These are phyloP conservation scores for Onygenales sp. DNA, from an alignment of 2,329 filamentous ascomycete species.

Conservation along the genomic window DNA sequence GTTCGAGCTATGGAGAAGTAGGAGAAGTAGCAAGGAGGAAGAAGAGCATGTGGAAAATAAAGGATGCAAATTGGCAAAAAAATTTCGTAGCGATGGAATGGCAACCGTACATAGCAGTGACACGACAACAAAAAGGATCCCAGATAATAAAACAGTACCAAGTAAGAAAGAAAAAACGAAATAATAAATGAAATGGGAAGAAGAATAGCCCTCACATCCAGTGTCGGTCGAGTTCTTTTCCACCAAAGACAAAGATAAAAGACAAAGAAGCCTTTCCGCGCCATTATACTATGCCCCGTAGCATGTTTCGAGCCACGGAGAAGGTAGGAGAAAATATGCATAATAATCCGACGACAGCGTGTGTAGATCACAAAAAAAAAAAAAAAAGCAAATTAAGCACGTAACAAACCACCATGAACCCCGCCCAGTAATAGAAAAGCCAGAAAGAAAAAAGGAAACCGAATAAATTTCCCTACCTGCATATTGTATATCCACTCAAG, in stretches of 20 bases:
- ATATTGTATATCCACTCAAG: no score
- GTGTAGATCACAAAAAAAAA: no score
- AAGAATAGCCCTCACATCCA: neutral
- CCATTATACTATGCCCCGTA: no score
- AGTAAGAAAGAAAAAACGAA: neutral
- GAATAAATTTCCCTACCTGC: no score
- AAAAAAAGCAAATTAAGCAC: no score
- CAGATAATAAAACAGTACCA: neutral
- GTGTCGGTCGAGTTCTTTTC: neutral
- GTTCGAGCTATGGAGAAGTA: neutral
- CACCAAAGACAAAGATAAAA: constrained; percentile 1
- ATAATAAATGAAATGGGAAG: neutral
- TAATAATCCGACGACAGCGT: no score
- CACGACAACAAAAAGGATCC: neutral
- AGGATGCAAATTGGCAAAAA: neutral
- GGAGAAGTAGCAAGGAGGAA: neutral
- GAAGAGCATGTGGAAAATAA: neutral
- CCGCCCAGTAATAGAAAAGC: no score
- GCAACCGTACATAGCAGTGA: neutral
- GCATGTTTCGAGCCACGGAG: no score
- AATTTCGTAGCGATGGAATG: neutral
- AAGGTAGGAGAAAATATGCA: no score
- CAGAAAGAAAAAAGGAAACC: no score
- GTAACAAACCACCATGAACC: no score
- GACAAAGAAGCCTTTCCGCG: neutral